Percentiles rank a stretch among this genome's conserved stretches.
Evolutionary conservation across 73 alveolate genomes (phyloP).

Genomic region (Tetrahymena elliotti): DNA sequence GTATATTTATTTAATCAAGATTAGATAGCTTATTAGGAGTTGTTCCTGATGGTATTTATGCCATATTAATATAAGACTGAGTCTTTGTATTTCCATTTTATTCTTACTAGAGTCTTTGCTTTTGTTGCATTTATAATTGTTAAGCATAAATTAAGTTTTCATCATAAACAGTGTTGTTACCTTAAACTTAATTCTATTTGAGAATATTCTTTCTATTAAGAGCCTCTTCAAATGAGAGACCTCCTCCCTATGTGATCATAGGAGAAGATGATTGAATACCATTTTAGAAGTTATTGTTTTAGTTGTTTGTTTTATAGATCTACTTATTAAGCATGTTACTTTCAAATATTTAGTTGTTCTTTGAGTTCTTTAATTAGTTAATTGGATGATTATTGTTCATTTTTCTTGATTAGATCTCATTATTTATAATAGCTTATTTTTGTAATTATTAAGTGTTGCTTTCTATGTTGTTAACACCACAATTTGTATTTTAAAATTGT

Average conservation of each 20-base stretch:
- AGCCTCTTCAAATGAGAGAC: neutral
- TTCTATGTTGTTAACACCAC: neutral
- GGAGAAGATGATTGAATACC: neutral
- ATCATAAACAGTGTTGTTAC: neutral
- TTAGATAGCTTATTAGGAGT: neutral
- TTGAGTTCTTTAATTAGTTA: neutral
- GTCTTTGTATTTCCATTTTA: neutral
- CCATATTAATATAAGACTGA: neutral
- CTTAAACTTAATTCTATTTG: neutral
- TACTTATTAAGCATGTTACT: neutral
- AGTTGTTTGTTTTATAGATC: neutral
- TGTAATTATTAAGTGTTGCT: neutral
- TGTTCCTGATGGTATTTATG: neutral
- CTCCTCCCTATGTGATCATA: neutral
- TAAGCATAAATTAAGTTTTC: neutral
- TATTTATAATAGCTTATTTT: neutral
- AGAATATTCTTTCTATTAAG: neutral
- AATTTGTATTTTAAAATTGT: neutral
- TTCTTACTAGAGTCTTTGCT: neutral
- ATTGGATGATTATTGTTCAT: neutral
- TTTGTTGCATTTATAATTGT: neutral
- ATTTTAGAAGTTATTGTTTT: neutral
- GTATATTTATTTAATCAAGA: neutral
- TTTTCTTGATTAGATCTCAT: neutral
- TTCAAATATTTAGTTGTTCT: neutral